phyloP scores from a whole-genome alignment of 495 filamentous ascomycete genomes.

The Echria macrotheca region DNA sequence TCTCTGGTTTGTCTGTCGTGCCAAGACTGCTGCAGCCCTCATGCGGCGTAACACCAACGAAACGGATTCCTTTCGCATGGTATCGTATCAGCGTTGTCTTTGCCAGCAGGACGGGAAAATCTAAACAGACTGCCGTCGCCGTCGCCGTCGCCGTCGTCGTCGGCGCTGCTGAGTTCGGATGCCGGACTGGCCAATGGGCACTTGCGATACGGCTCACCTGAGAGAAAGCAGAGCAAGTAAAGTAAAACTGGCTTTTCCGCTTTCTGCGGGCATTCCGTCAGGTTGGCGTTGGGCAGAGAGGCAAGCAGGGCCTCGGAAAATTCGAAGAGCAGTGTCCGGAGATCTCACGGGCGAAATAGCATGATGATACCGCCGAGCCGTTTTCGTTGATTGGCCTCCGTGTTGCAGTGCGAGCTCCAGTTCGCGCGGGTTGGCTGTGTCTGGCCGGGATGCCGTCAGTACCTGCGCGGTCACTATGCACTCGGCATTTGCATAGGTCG shows the following conservation, averaged over 20 bases:
- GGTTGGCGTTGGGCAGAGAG: too few species aligned
- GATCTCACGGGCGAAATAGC: slow-evolving; percentile 2
- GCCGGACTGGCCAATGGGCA: too few species aligned
- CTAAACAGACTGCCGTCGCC: not conserved
- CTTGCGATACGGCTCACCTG: too few species aligned
- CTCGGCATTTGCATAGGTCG: slow-evolving; percentile 12
- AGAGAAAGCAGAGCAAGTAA: too few species aligned
- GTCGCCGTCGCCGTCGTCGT: too few species aligned
- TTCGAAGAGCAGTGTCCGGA: not conserved
- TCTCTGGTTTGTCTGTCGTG: not conserved
- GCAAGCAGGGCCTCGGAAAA: too few species aligned
- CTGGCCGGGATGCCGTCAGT: slow-evolving; percentile 6
- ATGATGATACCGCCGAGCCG: not conserved
- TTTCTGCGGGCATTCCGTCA: too few species aligned
- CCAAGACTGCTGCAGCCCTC: slow-evolving; percentile 9
- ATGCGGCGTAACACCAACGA: slow-evolving; percentile 11
- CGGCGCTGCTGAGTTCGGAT: too few species aligned
- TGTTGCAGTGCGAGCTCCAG: not conserved
- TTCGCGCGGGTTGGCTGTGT: not conserved
- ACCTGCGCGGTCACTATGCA: slow-evolving; percentile 3
- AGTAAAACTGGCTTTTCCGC: too few species aligned
- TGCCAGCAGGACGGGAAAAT: not conserved
- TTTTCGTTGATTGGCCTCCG: slow-evolving; percentile 3
- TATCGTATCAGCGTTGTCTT: not conserved
- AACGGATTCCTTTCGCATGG: not conserved